Evolutionary conservation across 2,329 filamentous ascomycete species (phyloP).

Genomic region (Pseudocercospora vitis): DNA sequence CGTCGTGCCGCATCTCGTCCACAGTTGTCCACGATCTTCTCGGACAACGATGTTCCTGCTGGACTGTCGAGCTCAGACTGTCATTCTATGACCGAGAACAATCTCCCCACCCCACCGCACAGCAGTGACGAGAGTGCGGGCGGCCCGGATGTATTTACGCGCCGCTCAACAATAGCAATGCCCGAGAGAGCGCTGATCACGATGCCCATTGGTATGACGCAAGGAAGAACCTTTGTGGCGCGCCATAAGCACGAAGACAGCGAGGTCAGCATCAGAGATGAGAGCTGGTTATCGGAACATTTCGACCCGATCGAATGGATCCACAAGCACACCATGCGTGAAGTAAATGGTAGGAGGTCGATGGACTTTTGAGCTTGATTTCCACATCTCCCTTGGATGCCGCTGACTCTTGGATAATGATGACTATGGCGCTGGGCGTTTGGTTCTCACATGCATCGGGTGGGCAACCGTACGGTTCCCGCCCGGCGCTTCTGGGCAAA

Average conservation of each 20-base stretch:
- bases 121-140: slow-evolving; percentile 15
- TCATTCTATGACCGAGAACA: slow-evolving; percentile 23
- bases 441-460: neutral
- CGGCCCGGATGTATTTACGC: slow-evolving; percentile 7
- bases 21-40: slow-evolving; percentile 31
- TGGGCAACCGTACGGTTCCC: slow-evolving; percentile 8
- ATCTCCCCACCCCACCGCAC: slow-evolving; percentile 13
- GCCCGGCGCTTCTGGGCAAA: slow-evolving; percentile 9
- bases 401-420: neutral
- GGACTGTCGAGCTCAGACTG: slow-evolving; percentile 5
- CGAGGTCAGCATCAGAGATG: slow-evolving; percentile 32
- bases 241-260: slow-evolving; percentile 22
- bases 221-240: slow-evolving; percentile 13
- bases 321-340: slow-evolving; percentile 36
- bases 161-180: slow-evolving; percentile 10
- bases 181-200: slow-evolving; percentile 4
- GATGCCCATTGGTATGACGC: slow-evolving; percentile 3
- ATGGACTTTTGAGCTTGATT: slow-evolving; percentile 42
- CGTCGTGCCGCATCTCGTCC: slow-evolving; percentile 23
- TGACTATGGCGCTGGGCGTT: neutral
- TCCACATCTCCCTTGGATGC: neutral
- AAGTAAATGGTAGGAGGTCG: slow-evolving; percentile 34
- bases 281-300: slow-evolving; percentile 35
- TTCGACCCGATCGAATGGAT: slow-evolving; percentile 33
- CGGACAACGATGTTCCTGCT: slow-evolving; percentile 26